Conservation (phyloP, 352 stramenopile genomes). For the Phytopythium ostracodes region DNA sequence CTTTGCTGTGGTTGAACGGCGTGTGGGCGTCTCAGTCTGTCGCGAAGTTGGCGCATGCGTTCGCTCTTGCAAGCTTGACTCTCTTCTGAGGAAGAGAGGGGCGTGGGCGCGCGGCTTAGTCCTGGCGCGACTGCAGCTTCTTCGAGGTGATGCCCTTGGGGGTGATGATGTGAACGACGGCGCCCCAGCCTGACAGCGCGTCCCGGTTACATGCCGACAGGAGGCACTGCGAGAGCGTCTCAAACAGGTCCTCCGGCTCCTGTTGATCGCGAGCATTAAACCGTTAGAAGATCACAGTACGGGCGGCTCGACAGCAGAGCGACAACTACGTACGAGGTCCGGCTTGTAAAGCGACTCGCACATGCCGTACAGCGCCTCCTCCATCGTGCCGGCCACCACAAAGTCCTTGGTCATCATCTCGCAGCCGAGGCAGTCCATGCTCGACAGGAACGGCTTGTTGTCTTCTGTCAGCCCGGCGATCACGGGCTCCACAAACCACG, state of each 20-base stretch:
- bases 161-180: constrained; percentile 98
- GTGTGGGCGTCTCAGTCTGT: neutral
- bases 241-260: constrained; percentile 95
- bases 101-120: constrained; percentile 30
- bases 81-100: neutral
- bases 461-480: constrained; percentile 95
- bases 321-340: constrained; percentile 75
- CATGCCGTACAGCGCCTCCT: constrained; percentile 98
- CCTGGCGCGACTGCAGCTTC: constrained; percentile 77
- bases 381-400: constrained; percentile 97
- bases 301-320: neutral
- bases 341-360: constrained; percentile 98
- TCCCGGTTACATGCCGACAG: constrained; percentile 98
- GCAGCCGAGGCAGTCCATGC: constrained; percentile 98
- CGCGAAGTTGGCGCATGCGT: neutral
- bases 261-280: constrained; percentile 11
- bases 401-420: constrained; percentile 97
- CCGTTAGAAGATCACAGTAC: neutral
- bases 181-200: constrained; percentile 97
- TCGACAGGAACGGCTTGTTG: constrained; percentile 95
- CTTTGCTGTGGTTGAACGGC: neutral
- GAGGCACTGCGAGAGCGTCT: constrained; percentile 97
- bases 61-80: neutral
- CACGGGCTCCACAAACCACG: constrained; percentile 98
- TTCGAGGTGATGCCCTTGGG: constrained; percentile 79